Conservation (phyloP, 208 protist genomes). For the Trypanosoma mega region DNA sequence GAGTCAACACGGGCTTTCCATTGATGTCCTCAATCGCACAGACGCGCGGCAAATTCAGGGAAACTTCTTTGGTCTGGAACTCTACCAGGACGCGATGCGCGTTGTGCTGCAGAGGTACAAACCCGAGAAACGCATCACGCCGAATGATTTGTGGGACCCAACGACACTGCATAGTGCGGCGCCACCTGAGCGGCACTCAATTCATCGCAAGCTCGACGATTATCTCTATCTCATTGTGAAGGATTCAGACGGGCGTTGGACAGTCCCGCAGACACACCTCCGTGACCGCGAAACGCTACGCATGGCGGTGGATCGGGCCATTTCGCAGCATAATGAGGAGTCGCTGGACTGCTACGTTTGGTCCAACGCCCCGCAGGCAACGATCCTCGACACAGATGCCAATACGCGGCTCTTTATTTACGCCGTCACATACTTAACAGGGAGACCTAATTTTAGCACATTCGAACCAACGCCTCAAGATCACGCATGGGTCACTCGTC, state of each 20-base stretch:
- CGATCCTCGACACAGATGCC: constrained; percentile 31
- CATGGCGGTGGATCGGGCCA: constrained; percentile 63
- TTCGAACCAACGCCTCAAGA: constrained; percentile 53
- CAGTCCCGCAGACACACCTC: constrained; percentile 49
- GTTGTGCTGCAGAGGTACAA: constrained; percentile 74
- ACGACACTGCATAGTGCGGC: constrained; percentile 19
- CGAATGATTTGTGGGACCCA: constrained; percentile 47
- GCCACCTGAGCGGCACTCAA: constrained; percentile 56
- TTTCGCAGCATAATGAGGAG: constrained; percentile 54
- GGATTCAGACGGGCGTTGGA: constrained; percentile 56
- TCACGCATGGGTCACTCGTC: constrained; percentile 79
- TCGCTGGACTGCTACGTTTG: constrained; percentile 65
- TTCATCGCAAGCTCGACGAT: constrained; percentile 78
- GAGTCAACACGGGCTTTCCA: constrained; percentile 50
- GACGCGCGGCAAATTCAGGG: constrained; percentile 62
- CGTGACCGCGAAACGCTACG: constrained; percentile 58
- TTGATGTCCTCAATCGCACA: constrained; percentile 66
- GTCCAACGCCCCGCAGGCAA: constrained; percentile 82
- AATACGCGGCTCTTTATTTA: constrained; percentile 70
- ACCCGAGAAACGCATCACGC: constrained; percentile 55
- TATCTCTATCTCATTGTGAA: constrained; percentile 78
- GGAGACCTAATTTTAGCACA: constrained; percentile 59
- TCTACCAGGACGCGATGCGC: constrained; percentile 83
- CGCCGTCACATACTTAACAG: constrained; percentile 63
- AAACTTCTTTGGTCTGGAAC: constrained; percentile 79